Evolutionary conservation across 2,329 filamentous ascomycete genomes (phyloP).

Genomic region (Fusarium palustre): DNA sequence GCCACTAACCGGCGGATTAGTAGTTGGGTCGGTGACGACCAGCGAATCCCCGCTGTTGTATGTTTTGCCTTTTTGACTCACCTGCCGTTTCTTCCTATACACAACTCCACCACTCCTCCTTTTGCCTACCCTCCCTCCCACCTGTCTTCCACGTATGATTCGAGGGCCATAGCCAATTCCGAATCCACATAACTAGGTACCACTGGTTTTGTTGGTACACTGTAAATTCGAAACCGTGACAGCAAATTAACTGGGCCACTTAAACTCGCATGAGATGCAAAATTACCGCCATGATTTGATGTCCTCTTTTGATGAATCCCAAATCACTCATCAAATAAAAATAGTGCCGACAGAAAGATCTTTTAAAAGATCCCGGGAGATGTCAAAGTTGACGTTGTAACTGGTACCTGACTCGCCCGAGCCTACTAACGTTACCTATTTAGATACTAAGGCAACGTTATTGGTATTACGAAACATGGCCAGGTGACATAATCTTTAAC

Average conservation of each 20-base stretch:
- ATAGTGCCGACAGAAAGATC: not conserved
- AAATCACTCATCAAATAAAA: not conserved
- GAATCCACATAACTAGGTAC: no score
- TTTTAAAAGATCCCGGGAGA: not conserved
- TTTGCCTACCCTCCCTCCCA: not conserved
- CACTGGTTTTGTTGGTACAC: not conserved
- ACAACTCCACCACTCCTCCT: not conserved
- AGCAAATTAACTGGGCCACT: not conserved
- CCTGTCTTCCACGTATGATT: not conserved
- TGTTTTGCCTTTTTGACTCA: not conserved
- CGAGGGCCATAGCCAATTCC: not conserved
- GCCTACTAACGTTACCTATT: no score
- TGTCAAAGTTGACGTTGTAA: no score
- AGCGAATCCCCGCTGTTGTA: constrained; percentile 19
- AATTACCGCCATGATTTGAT: no score
- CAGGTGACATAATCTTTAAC: constrained; percentile 8
- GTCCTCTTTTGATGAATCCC: no score
- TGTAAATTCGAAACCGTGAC: not conserved
- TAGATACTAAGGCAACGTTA: not conserved
- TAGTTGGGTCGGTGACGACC: constrained; percentile 15
- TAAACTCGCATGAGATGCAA: no score
- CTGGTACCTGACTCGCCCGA: no score
- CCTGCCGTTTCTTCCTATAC: no score
- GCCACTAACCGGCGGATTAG: constrained; percentile 13
- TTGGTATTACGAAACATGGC: not conserved